Base-by-base conservation (phyloP, 371 early-diverging fungal species). In the Haplosporangium sp. region DNA sequence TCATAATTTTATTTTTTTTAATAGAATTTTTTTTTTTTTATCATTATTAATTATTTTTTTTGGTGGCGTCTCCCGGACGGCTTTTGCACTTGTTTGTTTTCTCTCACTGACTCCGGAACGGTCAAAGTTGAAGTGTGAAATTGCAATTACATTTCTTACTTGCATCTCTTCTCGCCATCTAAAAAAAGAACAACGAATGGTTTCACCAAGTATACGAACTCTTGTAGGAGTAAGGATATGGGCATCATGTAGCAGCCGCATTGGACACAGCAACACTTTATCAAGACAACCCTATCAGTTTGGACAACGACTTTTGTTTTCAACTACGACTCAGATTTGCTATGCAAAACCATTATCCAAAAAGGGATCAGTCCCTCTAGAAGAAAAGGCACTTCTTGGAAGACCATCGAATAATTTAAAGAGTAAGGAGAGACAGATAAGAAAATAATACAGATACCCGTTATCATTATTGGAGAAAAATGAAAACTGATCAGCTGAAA, bases 361-460 rank as follows among this genome's bases (percentile, higher is more conserved):
- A 88, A 92, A 91, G 82, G 86, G 84, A 60, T 86, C 85, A 56
- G 85, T 82, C 64, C 50, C 67, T 20, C 65, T 70, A 6, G 93
- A 94, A 83, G 89, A 91, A 67, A 95, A 95, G 86, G 86, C 90
- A n/a, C 85, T 94, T 67, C 88, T 97, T 10, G 96, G 96, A n/a
- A 89, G 96, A 69, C 97, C 98, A 55, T 90, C 94, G 76, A 96
- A 97, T 89, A 98, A 98, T 86, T 87, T 99, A 73, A 96, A 96
- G 87, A 96, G 78, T 77, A 69, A 44, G 72, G 34, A 37, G 44
- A 17, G 3, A 52, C 27, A 27, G 27, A 27, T 27, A 27, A 27
- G 27, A 27, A 27, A 27, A 27, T 27, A 27, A 27, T 27, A 27
- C 27, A 27, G 27, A 27, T 27, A 27, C 27, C 27, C 27, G 27